Evolutionary conservation across 2,329 filamentous ascomycete genomes (phyloP).

Genomic region (Phaeoacremonium minimum): DNA sequence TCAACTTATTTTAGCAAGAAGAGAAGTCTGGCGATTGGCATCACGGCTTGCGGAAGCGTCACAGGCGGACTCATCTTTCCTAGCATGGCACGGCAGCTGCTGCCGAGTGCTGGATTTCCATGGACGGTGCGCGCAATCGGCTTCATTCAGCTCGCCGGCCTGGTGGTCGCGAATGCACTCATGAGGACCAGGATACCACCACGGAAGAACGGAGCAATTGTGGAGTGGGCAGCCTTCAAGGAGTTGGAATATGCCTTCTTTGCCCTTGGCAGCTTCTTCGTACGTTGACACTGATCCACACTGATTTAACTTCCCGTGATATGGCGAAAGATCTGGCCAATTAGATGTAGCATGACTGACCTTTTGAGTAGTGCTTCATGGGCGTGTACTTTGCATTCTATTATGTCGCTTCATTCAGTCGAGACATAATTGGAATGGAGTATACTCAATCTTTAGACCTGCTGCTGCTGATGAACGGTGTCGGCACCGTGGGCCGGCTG

Average conservation of each 20-base stretch:
- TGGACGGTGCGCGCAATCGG: slow-evolving; percentile 56
- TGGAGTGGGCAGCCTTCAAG: slow-evolving; percentile 53
- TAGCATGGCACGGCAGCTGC: slow-evolving; percentile 49
- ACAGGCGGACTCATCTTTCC: slow-evolving; percentile 58
- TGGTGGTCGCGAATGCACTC: slow-evolving; percentile 31
- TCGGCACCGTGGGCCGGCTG: slow-evolving; percentile 54
- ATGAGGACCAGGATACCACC: slow-evolving; percentile 42
- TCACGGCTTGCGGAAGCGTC: slow-evolving; percentile 55
- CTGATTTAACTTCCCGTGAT: slow-evolving; percentile 4
- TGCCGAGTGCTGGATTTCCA: slow-evolving; percentile 51
- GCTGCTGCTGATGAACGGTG: slow-evolving; percentile 61
- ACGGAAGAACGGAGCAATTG: slow-evolving; percentile 41
- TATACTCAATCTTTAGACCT: slow-evolving; percentile 53
- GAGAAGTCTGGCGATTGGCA: slow-evolving; percentile 56
- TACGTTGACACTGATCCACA: slow-evolving; percentile 31
- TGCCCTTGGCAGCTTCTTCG: slow-evolving; percentile 41
- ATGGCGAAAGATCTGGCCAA: not conserved
- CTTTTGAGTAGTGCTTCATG: slow-evolving; percentile 34
- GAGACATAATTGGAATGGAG: slow-evolving; percentile 33
- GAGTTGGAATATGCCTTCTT: slow-evolving; percentile 52
- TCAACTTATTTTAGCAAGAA: slow-evolving; percentile 61
- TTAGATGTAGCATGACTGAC: no score
- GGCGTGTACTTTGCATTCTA: slow-evolving; percentile 56
- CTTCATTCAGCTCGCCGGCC: slow-evolving; percentile 53
- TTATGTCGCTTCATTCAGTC: slow-evolving; percentile 49